A percentile compares a stretch with the other conserved stretches of the same genome.
Conservation (phyloP, 257 asterid genomes). For the Nicotiana knightiana region DNA sequence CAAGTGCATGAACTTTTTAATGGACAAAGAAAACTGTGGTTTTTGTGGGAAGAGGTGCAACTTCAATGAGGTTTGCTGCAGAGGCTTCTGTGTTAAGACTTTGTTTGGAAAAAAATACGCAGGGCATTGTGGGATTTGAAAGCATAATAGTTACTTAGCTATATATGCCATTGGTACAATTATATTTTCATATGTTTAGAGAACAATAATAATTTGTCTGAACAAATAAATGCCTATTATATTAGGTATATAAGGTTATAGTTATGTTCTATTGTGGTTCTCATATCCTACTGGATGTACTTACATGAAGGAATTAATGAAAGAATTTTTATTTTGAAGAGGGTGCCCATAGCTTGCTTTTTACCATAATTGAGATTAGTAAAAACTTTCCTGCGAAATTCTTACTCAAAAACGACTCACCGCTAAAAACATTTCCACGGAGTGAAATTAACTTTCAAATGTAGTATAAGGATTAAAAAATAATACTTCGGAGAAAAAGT, state of each 20-base stretch:
- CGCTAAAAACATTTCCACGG: too few relatives aligned
- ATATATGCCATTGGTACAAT: neutral
- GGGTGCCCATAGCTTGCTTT: neutral
- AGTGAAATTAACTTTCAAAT: too few relatives aligned
- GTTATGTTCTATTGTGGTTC: neutral
- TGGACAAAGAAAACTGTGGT: constrained; percentile 51
- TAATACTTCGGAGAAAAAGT: too few relatives aligned
- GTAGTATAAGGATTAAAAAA: too few relatives aligned
- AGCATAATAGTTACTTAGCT: too few relatives aligned
- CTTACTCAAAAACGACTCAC: too few relatives aligned
- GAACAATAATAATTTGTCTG: neutral
- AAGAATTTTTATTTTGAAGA: neutral
- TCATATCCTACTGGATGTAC: neutral
- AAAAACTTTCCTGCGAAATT: too few relatives aligned
- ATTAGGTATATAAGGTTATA: neutral
- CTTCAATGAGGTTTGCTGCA: constrained; percentile 52
- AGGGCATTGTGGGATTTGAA: constrained; percentile 54
- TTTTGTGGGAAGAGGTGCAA: constrained; percentile 52
- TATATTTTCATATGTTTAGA: neutral
- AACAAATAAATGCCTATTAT: neutral
- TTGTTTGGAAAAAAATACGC: constrained; percentile 14
- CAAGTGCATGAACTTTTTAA: constrained; percentile 36
- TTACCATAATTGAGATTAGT: neutral
- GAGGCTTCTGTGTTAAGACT: constrained; percentile 52
- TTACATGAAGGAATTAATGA: neutral